phyloP scores from a whole-genome alignment of 2,329 filamentous ascomycete species.

The Massarina eburnea region DNA sequence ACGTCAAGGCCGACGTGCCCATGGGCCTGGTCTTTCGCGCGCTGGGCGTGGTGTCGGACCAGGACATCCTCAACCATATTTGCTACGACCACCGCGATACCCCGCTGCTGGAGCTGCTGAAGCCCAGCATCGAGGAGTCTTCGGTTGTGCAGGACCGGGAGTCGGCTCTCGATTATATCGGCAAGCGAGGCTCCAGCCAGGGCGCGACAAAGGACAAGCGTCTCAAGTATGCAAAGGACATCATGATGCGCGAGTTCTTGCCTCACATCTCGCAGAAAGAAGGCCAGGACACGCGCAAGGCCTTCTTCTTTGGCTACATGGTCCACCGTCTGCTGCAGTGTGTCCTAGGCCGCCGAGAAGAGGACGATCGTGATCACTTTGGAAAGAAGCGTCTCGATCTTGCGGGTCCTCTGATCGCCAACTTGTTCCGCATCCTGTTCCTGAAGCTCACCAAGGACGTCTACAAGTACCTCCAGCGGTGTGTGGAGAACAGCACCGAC shows the following conservation, averaged over 20 bases:
- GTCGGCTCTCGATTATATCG: constrained; percentile 92
- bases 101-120: constrained; percentile 96
- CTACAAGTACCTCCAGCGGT: constrained; percentile 86
- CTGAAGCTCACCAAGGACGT: constrained; percentile 89
- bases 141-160: constrained; percentile 96
- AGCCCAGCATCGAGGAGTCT: constrained; percentile 95
- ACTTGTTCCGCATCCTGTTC: constrained; percentile 90
- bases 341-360: constrained; percentile 86
- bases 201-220: constrained; percentile 83
- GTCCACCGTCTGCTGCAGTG: constrained; percentile 94
- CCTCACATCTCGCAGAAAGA: constrained; percentile 96
- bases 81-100: constrained; percentile 95
- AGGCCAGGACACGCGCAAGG: constrained; percentile 92
- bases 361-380: constrained; percentile 97
- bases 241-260: constrained; percentile 94
- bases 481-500: constrained; percentile 83
- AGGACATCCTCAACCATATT: constrained; percentile 97
- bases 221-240: constrained; percentile 87
- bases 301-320: constrained; percentile 99
- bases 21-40: constrained; percentile 96
- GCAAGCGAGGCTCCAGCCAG: constrained; percentile 78
- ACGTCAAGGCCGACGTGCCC: constrained; percentile 90
- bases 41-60: constrained; percentile 91
- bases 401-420: constrained; percentile 91
- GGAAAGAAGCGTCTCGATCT: constrained; percentile 98